phyloP scores from a whole-genome alignment of 805 yeast genomes.

The Metschnikowia lochheadii region DNA sequence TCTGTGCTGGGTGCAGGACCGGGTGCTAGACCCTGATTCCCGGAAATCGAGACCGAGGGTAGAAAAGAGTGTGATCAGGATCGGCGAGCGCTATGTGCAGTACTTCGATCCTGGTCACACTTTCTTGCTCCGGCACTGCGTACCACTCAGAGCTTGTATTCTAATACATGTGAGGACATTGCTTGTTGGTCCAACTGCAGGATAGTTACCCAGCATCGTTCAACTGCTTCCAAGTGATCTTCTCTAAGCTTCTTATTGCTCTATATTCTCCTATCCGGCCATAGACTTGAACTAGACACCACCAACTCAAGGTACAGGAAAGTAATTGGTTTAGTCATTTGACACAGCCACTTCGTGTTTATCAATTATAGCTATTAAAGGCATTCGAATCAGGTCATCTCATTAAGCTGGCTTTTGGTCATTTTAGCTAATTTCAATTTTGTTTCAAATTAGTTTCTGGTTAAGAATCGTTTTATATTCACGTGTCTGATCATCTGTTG shows the following conservation, averaged over 20 bases:
- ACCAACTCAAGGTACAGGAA: too few relatives aligned
- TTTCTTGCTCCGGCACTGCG: background rate
- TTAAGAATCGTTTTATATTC: background rate
- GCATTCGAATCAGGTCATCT: too few relatives aligned
- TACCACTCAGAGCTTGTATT: background rate
- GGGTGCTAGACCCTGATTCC: too few relatives aligned
- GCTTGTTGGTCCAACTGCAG: background rate
- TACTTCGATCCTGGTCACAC: constrained; percentile 2
- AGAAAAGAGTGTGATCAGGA: background rate
- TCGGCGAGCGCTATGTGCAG: constrained; percentile 2
- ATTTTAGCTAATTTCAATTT: background rate
- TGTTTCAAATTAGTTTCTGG: background rate
- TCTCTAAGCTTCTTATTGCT: background rate
- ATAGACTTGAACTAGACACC: background rate
- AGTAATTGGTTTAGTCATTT: too few relatives aligned
- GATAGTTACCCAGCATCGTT: background rate
- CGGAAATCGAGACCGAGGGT: too few relatives aligned
- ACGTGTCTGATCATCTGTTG: background rate
- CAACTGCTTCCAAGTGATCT: background rate
- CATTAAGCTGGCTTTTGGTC: background rate
- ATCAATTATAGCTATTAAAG: too few relatives aligned
- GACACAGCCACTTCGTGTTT: too few relatives aligned
- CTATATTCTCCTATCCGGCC: background rate
- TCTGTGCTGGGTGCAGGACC: too few relatives aligned
- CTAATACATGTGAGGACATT: background rate